A percentile compares a stretch with the other conserved stretches of the same genome.
phyloP scores from a whole-genome alignment of 805 yeast genomes.

The Zygoascus bituminiphila region DNA sequence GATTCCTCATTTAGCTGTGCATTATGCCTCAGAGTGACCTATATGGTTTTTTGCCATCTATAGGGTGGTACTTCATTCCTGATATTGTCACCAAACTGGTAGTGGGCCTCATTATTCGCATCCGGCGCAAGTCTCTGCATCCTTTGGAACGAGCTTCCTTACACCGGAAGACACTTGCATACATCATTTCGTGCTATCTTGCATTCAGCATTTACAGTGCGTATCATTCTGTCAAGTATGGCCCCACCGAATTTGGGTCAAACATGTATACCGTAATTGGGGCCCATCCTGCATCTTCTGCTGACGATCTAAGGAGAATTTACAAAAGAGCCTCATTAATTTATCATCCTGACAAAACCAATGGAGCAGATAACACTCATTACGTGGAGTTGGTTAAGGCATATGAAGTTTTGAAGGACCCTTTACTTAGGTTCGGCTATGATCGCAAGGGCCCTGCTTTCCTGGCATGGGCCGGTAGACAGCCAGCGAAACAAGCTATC shows the following conservation, averaged over 20 bases:
- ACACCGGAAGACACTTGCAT: slow-evolving; percentile 9
- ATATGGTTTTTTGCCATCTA: slow-evolving; percentile 4
- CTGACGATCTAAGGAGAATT: slow-evolving; percentile 14
- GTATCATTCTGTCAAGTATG: slow-evolving; percentile 10
- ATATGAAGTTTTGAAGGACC: slow-evolving; percentile 65
- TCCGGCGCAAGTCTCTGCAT: not conserved
- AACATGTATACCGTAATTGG: slow-evolving; percentile 19
- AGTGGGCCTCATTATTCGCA: not conserved
- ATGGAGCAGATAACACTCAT: slow-evolving; percentile 11
- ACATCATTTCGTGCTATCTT: slow-evolving; percentile 17
- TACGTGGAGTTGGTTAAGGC: slow-evolving; percentile 59
- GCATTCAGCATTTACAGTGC: slow-evolving; percentile 18
- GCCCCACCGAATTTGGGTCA: not conserved
- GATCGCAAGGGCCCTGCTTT: slow-evolving; percentile 81
- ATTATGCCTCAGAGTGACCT: not conserved
- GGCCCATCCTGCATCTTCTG: slow-evolving; percentile 15
- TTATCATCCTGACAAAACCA: slow-evolving; percentile 31
- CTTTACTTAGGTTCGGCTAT: slow-evolving; percentile 68
- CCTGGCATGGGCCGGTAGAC: slow-evolving; percentile 10
- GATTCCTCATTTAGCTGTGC: too few relatives aligned
- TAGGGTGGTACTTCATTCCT: slow-evolving; percentile 22
- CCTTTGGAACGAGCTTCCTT: slow-evolving; percentile 8
- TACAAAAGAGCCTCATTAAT: slow-evolving; percentile 20
- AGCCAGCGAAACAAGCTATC: not conserved
- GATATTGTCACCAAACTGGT: slow-evolving; percentile 10